phyloP scores from a whole-genome alignment of 2,329 filamentous ascomycete species.

The Fusarium sp. region DNA sequence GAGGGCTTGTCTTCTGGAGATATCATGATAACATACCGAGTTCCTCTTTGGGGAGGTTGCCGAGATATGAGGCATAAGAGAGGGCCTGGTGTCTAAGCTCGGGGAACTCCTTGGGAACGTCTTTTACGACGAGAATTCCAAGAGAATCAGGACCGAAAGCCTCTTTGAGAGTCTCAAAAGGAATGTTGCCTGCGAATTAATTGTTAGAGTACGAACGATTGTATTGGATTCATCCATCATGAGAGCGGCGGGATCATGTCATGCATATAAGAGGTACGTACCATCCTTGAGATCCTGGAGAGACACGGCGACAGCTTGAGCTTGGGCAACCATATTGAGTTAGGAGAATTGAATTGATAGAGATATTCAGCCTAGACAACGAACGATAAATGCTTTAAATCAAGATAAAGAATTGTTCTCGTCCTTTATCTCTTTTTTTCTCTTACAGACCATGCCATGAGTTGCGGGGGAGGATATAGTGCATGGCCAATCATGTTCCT shows the following conservation, averaged over 20 bases:
- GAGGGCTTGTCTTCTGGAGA: rapidly evolving
- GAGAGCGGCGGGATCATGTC: conserved; percentile 17
- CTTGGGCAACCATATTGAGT: conserved; percentile 60
- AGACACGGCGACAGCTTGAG: conserved; percentile 71
- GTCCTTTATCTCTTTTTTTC: conserved; percentile 16
- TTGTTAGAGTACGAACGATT: conserved; percentile 16
- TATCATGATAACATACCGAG: conserved; percentile 68
- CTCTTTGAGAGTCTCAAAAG: conserved; percentile 76
- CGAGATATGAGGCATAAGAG: conserved; percentile 90
- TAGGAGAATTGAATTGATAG: too few species aligned
- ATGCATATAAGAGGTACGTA: conserved; percentile 52
- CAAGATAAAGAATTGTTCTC: neutral
- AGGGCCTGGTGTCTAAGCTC: conserved; percentile 80
- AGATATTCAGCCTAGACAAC: neutral
- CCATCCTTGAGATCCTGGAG: conserved; percentile 71
- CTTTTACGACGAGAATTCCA: conserved; percentile 93
- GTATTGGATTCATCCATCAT: conserved; percentile 1
- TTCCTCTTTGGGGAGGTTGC: conserved; percentile 78
- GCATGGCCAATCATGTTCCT: conserved; percentile 45
- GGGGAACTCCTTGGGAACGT: conserved; percentile 79
- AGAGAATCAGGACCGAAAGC: conserved; percentile 93
- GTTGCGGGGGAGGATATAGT: conserved; percentile 42
- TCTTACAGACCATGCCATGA: conserved; percentile 16
- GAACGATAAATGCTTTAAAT: neutral
- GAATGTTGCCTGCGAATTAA: conserved; percentile 68